phyloP scores from a whole-genome alignment of 129 eudicot genomes.

The Helichrysum umbraculigerum region DNA sequence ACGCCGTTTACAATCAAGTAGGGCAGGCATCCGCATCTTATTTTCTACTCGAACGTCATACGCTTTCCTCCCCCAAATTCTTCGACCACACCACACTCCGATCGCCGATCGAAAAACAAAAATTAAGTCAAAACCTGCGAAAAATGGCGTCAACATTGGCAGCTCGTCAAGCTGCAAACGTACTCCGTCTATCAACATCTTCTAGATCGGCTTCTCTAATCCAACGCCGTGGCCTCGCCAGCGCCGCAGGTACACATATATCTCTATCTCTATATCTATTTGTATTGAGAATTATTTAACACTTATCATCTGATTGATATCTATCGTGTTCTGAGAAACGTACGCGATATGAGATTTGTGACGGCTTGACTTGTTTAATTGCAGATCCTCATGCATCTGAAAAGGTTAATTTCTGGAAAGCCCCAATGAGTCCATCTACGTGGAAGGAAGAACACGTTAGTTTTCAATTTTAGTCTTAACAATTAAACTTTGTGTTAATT shows the following conservation, averaged over 20 bases:
- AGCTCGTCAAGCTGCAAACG: slow-evolving; percentile 67
- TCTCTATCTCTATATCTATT: neutral
- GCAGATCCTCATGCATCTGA: slow-evolving; percentile 86
- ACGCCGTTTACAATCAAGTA: neutral
- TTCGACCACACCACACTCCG: neutral
- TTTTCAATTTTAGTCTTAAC: too few relatives aligned
- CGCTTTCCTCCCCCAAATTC: neutral
- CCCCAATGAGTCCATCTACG: slow-evolving; percentile 76
- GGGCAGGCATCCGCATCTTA: neutral
- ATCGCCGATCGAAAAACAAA: slow-evolving; percentile 12
- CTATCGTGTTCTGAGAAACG: neutral
- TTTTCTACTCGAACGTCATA: neutral
- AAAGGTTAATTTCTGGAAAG: slow-evolving; percentile 76
- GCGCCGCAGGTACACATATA: slow-evolving; percentile 66
- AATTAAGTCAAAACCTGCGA: neutral
- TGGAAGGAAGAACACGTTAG: slow-evolving; percentile 99
- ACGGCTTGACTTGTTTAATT: slow-evolving; percentile 23
- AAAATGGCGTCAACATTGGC: slow-evolving; percentile 63
- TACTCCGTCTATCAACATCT: slow-evolving; percentile 57
- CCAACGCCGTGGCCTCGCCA: slow-evolving; percentile 86
- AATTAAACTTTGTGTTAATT: neutral
- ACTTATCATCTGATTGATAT: neutral
- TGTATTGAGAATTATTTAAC: neutral
- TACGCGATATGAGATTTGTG: slow-evolving; percentile 6
- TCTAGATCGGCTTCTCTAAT: slow-evolving; percentile 48